Evolutionary conservation across 2,329 filamentous ascomycete species (phyloP).

Genomic region (Orbilia blumenaviensis): DNA sequence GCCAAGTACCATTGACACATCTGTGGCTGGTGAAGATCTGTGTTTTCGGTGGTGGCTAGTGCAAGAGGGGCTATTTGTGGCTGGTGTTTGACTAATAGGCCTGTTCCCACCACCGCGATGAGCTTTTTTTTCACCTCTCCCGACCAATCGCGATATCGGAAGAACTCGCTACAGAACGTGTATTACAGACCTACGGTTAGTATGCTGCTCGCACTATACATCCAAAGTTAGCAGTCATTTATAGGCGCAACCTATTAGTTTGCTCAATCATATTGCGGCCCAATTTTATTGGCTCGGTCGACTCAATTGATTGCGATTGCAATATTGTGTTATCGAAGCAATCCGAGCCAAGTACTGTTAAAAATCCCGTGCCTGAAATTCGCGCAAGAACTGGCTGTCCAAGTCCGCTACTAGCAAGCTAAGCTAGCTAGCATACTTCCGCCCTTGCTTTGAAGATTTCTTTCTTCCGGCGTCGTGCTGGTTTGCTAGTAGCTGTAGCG

Average conservation of each 20-base stretch:
- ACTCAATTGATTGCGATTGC: background rate
- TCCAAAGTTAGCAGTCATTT: background rate
- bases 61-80: background rate
- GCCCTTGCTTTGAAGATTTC: slow-evolving; percentile 26
- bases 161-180: no score
- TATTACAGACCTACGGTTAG: no score
- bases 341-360: background rate
- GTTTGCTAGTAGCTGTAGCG: no score
- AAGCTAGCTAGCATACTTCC: background rate
- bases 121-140: background rate
- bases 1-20: background rate
- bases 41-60: background rate
- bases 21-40: background rate
- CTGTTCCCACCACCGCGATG: background rate
- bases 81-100: background rate
- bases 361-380: slow-evolving; percentile 31
- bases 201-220: no score
- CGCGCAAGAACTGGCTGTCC: slow-evolving; percentile 37
- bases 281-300: no score
- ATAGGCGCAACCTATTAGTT: background rate
- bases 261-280: no score
- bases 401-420: background rate
- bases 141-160: slow-evolving; percentile 25
- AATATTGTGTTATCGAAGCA: background rate
- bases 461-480: background rate